Evolutionary conservation across 805 yeast species (phyloP), one percentile per base, ranked within the genome.

Genomic region (Babjeviella inositovora): DNA sequence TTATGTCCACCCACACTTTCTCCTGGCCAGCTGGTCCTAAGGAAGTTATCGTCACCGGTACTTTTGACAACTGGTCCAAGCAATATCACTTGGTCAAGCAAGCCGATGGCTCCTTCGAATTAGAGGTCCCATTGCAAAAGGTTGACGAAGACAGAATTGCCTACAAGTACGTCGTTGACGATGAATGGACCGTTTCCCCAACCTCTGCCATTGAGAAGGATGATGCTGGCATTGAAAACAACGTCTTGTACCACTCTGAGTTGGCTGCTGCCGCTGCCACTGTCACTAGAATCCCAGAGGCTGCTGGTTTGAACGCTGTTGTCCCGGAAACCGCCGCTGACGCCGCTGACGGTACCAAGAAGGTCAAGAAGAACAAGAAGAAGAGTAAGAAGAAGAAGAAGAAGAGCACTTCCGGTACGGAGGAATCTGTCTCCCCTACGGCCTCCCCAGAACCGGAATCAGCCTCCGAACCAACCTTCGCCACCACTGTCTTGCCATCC

Each of bases 91-190:
- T 74, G 29, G 77, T 70, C 21, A 65, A 71, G 37, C 62, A 62
- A 28, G 45, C 62, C 6, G 66, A 60, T 35, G 79, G 76, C 11
- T 58, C 67, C n/a, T 72, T 71, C 37, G 60, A 61, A 25, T 46
- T 71, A 25, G 56, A 70, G 3, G 54, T 70, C 25, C 81, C 81
- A 12, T 51, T 70, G 24, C 53, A 54, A 11, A 23, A 48, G n/a
- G 44, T 34, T 11, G 27, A 28, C 20, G 32, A 34, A 11, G 33
- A 38, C 11, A 31, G 39, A 22, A 28, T 44, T 13, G 25, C 50
- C 12, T 70, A 60, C 50, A 70, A 70, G 50, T 74, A 64, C 39
- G 63, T 75, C 27, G 84, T 74, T 20, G 84, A 74, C 41, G 81
- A 73, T 21, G 62, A 60, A 21, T 75, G 84, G 84, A 39, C 43